A percentile compares a stretch with the other conserved stretches of the same genome.
phyloP scores from a whole-genome alignment of 495 filamentous ascomycete genomes.

The Trichoderma asperelloides region DNA sequence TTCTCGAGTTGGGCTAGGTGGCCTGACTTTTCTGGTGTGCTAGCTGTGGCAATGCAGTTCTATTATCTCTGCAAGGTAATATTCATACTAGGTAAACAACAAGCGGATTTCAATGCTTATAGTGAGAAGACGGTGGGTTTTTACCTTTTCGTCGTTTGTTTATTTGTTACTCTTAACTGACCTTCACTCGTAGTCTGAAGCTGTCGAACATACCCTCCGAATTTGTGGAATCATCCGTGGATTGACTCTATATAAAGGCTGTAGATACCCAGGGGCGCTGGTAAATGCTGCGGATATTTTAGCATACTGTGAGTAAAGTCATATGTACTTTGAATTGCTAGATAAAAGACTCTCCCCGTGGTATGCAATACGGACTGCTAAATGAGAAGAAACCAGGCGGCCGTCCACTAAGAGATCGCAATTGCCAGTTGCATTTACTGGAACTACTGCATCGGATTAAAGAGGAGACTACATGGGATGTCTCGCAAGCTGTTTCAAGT shows the following conservation, averaged over 20 bases:
- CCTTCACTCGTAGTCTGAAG: background rate
- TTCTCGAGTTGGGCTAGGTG: background rate
- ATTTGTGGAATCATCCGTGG: slow-evolving; percentile 10
- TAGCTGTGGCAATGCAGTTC: slow-evolving; percentile 11
- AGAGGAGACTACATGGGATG: background rate
- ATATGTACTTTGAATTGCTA: background rate
- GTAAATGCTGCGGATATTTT: slow-evolving; percentile 10
- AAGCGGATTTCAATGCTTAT: background rate
- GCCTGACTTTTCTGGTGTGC: background rate
- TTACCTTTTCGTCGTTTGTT: background rate
- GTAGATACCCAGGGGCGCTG: slow-evolving; percentile 9
- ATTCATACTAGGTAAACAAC: background rate
- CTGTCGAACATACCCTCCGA: background rate
- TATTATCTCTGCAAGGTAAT: slow-evolving; percentile 10
- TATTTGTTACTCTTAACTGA: background rate
- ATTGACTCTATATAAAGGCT: background rate
- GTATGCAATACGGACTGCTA: background rate
- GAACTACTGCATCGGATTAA: background rate
- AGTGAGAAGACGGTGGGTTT: background rate
- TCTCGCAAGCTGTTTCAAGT: background rate
- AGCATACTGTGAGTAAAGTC: slow-evolving; percentile 6
- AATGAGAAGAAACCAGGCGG: background rate
- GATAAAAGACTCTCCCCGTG: background rate
- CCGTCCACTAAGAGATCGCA: background rate
- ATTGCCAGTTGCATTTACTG: background rate